Evolutionary conservation across 78 protist genomes (phyloP).

Genomic region (Dictyostelium brefeldianum): DNA sequence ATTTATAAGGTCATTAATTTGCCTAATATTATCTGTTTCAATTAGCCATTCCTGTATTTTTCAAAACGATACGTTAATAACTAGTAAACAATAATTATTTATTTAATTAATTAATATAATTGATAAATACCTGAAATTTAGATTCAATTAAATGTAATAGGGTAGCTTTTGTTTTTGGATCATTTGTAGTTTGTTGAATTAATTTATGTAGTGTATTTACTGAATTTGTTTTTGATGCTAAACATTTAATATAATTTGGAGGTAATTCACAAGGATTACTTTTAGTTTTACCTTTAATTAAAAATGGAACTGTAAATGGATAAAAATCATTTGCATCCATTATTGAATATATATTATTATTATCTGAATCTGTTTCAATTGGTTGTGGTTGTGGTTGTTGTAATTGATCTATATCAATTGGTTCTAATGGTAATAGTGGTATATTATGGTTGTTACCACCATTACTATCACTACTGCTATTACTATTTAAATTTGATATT

Average conservation of each 20-base stretch:
- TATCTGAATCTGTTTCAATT: background rate
- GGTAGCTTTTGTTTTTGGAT: slow-evolving; percentile 48
- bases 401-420: background rate
- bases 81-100: background rate
- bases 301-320: slow-evolving; percentile 63
- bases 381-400: background rate
- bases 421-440: slow-evolving; percentile 7
- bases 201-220: slow-evolving; percentile 49
- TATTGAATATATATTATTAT: slow-evolving; percentile 23
- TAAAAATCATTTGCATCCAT: slow-evolving; percentile 61
- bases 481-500: background rate
- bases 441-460: background rate
- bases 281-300: slow-evolving; percentile 67
- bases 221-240: slow-evolving; percentile 18
- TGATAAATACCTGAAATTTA: slow-evolving; percentile 52
- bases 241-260: background rate
- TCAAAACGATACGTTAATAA: too few species aligned
- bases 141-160: slow-evolving; percentile 68
- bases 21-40: slow-evolving; percentile 70
- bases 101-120: too few species aligned
- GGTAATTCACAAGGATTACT: slow-evolving; percentile 69
- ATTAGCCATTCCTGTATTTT: slow-evolving; percentile 51
- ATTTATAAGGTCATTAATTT: slow-evolving; percentile 73
- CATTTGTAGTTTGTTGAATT: slow-evolving; percentile 52
- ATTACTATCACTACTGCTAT: background rate